These are phyloP conservation scores for Penicillium corylophilum DNA, from an alignment of 2,329 filamentous ascomycete genomes.

Conservation along the genomic window DNA sequence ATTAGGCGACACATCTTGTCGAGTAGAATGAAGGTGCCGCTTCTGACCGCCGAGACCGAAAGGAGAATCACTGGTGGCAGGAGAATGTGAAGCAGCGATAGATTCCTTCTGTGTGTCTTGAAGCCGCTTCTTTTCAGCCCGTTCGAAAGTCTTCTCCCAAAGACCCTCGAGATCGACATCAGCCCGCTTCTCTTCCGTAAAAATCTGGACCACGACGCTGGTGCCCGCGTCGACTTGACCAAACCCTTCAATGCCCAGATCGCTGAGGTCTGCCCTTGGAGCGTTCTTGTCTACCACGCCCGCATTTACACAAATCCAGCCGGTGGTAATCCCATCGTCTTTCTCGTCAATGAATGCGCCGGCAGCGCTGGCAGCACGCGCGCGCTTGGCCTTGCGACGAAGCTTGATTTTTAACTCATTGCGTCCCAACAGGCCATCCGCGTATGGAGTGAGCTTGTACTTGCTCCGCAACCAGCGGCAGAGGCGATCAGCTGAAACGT, in stretches of 20 bases:
- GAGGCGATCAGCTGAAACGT: conserved; percentile 85
- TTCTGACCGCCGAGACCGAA: conserved; percentile 29
- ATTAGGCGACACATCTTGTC: not conserved
- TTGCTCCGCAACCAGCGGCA: conserved; percentile 78
- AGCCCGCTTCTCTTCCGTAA: conserved; percentile 67
- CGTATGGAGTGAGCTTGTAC: conserved; percentile 70
- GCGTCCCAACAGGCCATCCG: conserved; percentile 83
- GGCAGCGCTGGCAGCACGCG: conserved; percentile 73
- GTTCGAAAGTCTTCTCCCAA: conserved; percentile 54
- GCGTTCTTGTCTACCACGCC: conserved; percentile 62
- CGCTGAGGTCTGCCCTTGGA: conserved; percentile 28
- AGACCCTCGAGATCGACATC: conserved; percentile 66
- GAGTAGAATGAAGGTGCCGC: conserved; percentile 28
- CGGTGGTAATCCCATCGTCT: conserved; percentile 86
- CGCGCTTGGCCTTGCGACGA: conserved; percentile 73
- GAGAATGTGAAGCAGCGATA: conserved; percentile 16
- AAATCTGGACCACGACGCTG: conserved; percentile 68
- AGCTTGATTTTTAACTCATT: conserved; percentile 90
- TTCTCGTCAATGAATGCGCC: conserved; percentile 57
- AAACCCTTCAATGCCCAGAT: conserved; percentile 68
- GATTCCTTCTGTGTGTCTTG: conserved; percentile 27
- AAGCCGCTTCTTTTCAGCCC: conserved; percentile 36
- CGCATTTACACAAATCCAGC: conserved; percentile 94
- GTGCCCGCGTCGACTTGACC: conserved; percentile 59
- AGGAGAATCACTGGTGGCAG: conserved; percentile 18